Conservation (phyloP, 306 rosid genomes). For the Citrullus colocynthis region DNA sequence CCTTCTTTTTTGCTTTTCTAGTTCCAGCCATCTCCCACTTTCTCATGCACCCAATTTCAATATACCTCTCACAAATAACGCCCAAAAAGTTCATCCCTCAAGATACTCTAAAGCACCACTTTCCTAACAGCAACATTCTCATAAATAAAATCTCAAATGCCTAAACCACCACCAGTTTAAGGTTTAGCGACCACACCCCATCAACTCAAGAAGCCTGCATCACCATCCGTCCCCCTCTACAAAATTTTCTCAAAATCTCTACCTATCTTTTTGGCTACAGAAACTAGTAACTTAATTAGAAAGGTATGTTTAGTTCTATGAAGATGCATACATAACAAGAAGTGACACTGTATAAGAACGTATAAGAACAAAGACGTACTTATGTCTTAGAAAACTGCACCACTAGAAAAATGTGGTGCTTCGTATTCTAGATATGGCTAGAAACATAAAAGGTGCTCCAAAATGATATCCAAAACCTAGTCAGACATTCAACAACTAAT, state of each 20-base stretch:
- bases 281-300: background rate
- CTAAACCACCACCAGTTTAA: background rate
- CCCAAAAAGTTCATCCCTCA: background rate
- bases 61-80: background rate
- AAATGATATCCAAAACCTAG: background rate
- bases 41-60: background rate
- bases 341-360: background rate
- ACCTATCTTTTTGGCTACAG: background rate
- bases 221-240: background rate
- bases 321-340: background rate
- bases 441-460: background rate
- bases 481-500: background rate
- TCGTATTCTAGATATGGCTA: background rate
- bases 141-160: background rate
- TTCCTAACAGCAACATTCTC: background rate
- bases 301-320: background rate
- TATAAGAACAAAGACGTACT: background rate
- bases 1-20: background rate
- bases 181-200: background rate
- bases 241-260: background rate
- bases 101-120: background rate
- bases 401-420: background rate
- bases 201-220: background rate
- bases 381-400: background rate
- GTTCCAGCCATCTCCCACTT: background rate